These are phyloP conservation scores for Claviceps lovelessii DNA, from an alignment of 2,329 filamentous ascomycete species.

Conservation along the genomic window DNA sequence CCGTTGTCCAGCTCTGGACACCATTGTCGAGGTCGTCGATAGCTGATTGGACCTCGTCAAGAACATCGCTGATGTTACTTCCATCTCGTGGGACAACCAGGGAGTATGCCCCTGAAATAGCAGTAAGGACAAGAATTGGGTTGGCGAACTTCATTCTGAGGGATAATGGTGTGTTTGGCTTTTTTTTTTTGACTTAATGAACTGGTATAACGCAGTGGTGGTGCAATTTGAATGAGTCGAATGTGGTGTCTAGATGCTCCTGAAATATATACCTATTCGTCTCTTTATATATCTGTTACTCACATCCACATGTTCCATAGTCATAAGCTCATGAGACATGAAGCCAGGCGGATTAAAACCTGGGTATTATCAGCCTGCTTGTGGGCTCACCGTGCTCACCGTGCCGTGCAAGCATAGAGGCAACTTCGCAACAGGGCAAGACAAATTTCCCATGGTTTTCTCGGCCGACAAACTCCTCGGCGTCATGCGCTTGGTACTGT, in stretches of 20 bases:
- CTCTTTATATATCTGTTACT: neutral
- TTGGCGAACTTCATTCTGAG: slow-evolving; percentile 4
- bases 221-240: neutral
- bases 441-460: too few relatives aligned
- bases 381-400: neutral
- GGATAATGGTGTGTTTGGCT: neutral
- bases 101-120: neutral
- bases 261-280: neutral
- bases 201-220: neutral
- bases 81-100: slow-evolving; percentile 1
- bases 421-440: neutral
- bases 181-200: neutral
- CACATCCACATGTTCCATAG: neutral
- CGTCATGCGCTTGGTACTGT: neutral
- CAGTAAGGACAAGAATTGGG: neutral
- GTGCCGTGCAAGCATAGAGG: neutral
- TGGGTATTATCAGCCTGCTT: neutral
- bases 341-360: neutral
- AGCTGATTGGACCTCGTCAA: neutral
- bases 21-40: neutral
- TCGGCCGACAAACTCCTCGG: neutral
- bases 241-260: neutral
- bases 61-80: neutral
- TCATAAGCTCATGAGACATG: neutral
- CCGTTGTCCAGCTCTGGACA: neutral